Evolutionary conservation across 352 stramenopile genomes (phyloP).

Genomic region (Globisporangium paddicum): DNA sequence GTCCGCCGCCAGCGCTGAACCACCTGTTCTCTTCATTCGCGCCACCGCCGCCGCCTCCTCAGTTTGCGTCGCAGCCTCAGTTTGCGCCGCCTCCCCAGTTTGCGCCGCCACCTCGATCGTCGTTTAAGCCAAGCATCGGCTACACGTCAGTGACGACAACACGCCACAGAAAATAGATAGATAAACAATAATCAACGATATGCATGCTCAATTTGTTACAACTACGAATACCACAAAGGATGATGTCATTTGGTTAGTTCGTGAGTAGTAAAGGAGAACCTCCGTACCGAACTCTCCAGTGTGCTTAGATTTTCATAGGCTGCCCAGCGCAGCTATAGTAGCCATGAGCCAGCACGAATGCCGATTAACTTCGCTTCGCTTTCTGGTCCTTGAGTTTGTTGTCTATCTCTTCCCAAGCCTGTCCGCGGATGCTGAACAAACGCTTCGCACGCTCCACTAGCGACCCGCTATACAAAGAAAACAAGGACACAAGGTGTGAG

Average conservation of each 20-base stretch:
- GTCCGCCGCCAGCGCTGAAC: slow-evolving; percentile 5
- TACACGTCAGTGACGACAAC: slow-evolving; percentile 70
- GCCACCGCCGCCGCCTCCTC: slow-evolving; percentile 25
- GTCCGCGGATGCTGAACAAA: slow-evolving; percentile 92
- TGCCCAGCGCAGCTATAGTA: background rate
- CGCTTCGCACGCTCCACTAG: slow-evolving; percentile 86
- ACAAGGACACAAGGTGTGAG: slow-evolving; percentile 1
- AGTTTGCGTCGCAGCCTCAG: slow-evolving; percentile 22
- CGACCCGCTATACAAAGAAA: slow-evolving; percentile 67
- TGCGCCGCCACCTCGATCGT: slow-evolving; percentile 17
- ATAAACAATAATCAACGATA: background rate
- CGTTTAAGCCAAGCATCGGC: slow-evolving; percentile 75
- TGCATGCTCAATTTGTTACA: background rate
- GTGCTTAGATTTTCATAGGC: too few relatives aligned
- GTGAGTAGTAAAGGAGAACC: too few relatives aligned
- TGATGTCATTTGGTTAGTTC: too few relatives aligned
- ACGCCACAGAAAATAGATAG: slow-evolving; percentile 51
- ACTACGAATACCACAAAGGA: too few relatives aligned
- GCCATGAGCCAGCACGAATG: background rate
- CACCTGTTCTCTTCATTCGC: slow-evolving; percentile 36
- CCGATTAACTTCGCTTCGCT: slow-evolving; percentile 5
- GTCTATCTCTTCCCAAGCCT: slow-evolving; percentile 88
- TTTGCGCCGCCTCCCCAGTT: slow-evolving; percentile 28
- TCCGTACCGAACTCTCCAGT: too few relatives aligned
- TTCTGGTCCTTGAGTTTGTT: slow-evolving; percentile 68